Evolutionary conservation across 331 rosid genomes (phyloP), one percentile per base, ranked within the genome.

Genomic region (Malus hybrid): DNA sequence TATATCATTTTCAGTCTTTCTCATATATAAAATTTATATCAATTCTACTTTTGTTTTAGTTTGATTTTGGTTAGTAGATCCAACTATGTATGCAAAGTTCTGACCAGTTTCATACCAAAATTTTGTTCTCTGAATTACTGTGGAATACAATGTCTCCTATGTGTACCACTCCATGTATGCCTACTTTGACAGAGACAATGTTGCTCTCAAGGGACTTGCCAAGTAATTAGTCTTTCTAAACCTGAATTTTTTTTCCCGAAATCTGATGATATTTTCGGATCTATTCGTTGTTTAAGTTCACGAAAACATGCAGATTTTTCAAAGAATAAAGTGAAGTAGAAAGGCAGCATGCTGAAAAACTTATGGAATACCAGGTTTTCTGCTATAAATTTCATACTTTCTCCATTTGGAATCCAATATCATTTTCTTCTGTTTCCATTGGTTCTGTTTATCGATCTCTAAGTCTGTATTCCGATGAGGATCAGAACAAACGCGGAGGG

Each of bases 81-180:
- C 57, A 54, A 54, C 18, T 18, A 3, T 16, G 59, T 15, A 1
- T 18, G 2, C 10, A 71, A 33, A 20, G 46, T 57, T 34, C 67
- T 57, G 22, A 36, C 19, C 56, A 28, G 1, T 69, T 33, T 71
- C 0, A 71, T 52, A 20, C 7, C 54, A 36, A 9, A 48, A 16
- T 56, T 64, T 42, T 39, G 61, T 71, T 62, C 15, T 65, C 63
- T 73, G 62, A 34, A 24, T 46, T 73, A 84, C 86, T 18, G 85
- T 81, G 84, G 88, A 86, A 46, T 84, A 86, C 79, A 84, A 60
- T 71, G 71, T 81, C 56, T 86, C 90, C 48, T 79, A 84, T 68
- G 88, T 75, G 75, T 86, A 86, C 29, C 88, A 84, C 77, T 81
- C 83, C 69, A 65, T 86, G 85, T 86, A 42, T 77, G 88, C 84